Conservation (phyloP, 2,329 filamentous ascomycete genomes). For the Cytospora paraplurivora region DNA sequence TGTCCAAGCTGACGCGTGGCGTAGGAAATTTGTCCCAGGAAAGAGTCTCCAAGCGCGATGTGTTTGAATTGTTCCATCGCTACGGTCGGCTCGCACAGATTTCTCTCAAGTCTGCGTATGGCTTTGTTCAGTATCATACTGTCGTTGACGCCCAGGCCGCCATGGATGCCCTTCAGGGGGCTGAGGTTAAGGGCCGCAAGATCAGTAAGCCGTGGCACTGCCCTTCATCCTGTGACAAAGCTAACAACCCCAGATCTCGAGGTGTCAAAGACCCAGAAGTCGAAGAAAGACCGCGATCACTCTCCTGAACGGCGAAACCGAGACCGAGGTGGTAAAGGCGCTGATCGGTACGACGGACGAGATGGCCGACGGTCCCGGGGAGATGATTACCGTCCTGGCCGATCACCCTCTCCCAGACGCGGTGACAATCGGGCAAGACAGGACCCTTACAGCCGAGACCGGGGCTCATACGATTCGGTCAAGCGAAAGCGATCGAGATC, state of each 20-base stretch:
- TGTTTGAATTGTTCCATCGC: slow-evolving; percentile 86
- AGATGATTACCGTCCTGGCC: slow-evolving; percentile 67
- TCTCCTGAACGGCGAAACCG: slow-evolving; percentile 60
- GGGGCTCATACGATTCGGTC: slow-evolving; percentile 43
- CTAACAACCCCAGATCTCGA: slow-evolving; percentile 70
- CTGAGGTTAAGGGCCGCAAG: slow-evolving; percentile 82
- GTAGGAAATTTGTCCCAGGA: slow-evolving; percentile 89
- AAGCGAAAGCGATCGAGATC: slow-evolving; percentile 65
- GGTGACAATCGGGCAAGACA: slow-evolving; percentile 55
- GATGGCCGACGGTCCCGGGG: slow-evolving; percentile 50
- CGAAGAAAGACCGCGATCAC: slow-evolving; percentile 56
- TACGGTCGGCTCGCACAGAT: slow-evolving; percentile 91
- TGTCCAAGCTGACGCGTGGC: slow-evolving; percentile 3
- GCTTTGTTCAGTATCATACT: slow-evolving; percentile 92
- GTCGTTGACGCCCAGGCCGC: slow-evolving; percentile 73
- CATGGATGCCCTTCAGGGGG: slow-evolving; percentile 76
- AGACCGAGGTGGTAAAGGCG: slow-evolving; percentile 46
- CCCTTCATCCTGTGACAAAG: neutral
- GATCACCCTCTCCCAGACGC: slow-evolving; percentile 60
- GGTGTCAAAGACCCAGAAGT: slow-evolving; percentile 84
- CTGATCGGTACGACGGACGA: slow-evolving; percentile 52
- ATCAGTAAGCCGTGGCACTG: slow-evolving; percentile 72
- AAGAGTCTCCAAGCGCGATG: slow-evolving; percentile 88
- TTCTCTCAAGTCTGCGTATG: slow-evolving; percentile 94
- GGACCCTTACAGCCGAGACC: slow-evolving; percentile 54